These are phyloP conservation scores for Powellomyces hirtus DNA, from an alignment of 192 early-diverging fungal genomes.

Conservation along the genomic window DNA sequence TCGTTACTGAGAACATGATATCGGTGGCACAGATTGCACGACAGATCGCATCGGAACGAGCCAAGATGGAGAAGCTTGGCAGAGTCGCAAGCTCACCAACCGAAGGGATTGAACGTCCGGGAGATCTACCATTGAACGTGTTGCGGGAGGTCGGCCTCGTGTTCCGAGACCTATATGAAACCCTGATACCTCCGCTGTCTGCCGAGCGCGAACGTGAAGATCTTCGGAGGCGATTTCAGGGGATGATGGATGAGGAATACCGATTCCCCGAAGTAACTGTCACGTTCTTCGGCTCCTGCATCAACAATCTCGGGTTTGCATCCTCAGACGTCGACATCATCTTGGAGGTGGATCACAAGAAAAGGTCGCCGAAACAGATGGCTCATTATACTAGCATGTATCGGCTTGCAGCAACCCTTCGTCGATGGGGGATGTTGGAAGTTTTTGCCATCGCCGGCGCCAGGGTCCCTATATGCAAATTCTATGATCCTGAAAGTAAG, in stretches of 20 bases:
- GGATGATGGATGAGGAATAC: not conserved
- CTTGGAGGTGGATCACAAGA: not conserved
- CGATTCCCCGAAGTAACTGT: not conserved
- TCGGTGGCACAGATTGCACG: too few relatives aligned
- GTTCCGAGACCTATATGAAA: not conserved
- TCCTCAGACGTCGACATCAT: conserved; percentile 42
- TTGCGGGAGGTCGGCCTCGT: too few relatives aligned
- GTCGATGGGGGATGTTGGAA: conserved; percentile 32
- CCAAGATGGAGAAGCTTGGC: too few relatives aligned
- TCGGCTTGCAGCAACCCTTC: conserved; percentile 23
- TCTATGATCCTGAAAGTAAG: conserved; percentile 32
- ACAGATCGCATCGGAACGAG: too few relatives aligned
- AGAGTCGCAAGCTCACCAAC: not conserved
- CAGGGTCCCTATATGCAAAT: conserved; percentile 50
- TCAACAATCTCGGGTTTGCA: conserved; percentile 39
- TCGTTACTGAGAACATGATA: too few relatives aligned
- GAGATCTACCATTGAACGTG: not conserved
- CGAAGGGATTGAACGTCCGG: not conserved
- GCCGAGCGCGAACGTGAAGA: not conserved
- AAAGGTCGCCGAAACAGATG: not conserved
- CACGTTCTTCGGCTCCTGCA: conserved; percentile 41
- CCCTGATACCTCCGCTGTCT: not conserved
- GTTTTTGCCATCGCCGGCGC: conserved; percentile 36
- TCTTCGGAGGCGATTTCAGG: not conserved
- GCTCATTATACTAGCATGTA: conserved; percentile 29